Evolutionary conservation across 345 rosid genomes (phyloP), one percentile per base, ranked within the genome.

Genomic region (Populus simonii): DNA sequence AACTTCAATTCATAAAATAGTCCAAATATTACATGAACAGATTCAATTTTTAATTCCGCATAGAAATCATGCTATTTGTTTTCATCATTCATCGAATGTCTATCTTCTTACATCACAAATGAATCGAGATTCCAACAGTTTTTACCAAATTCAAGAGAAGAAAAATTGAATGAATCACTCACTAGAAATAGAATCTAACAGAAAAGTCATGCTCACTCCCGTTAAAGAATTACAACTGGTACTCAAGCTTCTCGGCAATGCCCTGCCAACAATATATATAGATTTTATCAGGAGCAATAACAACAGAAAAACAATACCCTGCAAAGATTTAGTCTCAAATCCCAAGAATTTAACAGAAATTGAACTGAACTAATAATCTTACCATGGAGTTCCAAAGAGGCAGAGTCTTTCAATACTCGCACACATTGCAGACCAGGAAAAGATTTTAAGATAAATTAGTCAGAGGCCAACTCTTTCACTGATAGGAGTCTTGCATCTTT

Each of bases 401-500:
- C 59, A 23, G 45, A 41, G 16, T 17, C 29, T 17, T 68, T 38
- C 47, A 38, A 68, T 23, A 1, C n/a, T 38, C 38, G 6, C n/a
- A 18, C 8, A 27, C 23, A 29, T 23, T 70, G 8, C 35, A 8
- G 73, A 41, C 10, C 2, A 41, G 15, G 9, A 53, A 53, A 53
- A 20, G 23, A 53, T 20, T 18, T 2, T 53, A 53, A 39, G 81
- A 67, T 71, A 74, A 71, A 59, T 79, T 25, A 36, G 9, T 68
- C 74, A 45, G 57, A 57, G 38, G 33, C 36, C 68, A 69, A 66
- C 1, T 74, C 74, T 61, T 38, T 77, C 72, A 1, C 15, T 72
- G 79, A 78, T 80, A 0, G 78, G 78, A 43, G 72, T 69, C 62
- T 83, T 75, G 85, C 80, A 87, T 31, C 75, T 51, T 36, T 87